Base-by-base conservation (phyloP, 2,329 filamentous ascomycete genomes). In the Rhinocladiella mackenziei region DNA sequence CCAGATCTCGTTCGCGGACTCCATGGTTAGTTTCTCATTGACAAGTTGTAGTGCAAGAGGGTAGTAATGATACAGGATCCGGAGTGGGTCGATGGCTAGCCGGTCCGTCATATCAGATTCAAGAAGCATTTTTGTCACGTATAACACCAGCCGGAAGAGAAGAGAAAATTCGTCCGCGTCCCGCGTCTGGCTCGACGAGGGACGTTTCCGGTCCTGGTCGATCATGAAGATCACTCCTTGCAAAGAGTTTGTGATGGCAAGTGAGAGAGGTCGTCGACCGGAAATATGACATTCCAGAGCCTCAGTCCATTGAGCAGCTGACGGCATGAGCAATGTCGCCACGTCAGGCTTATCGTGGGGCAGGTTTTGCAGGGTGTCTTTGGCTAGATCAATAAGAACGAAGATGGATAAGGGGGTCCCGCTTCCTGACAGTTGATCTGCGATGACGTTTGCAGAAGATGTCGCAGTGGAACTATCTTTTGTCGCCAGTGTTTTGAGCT, bases 81-180 rank as follows among this genome's bases (percentile, higher is more conserved):
- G 60, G 17, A 45, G n/a, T 19, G 48, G 56, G 37, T 62, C 51
- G 30, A 63, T 60, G 31, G 62, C 35, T 28, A 62, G 54, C 5
- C 38, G 23, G 56, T 60, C 54, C 9, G 65, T 51, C 2, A 68
- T 39, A 14, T 68, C 61, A 2, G 63, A 63, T 1, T 62, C 62
- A 13, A 67, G 65, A 22, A 89, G 60, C 0, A 92, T 61, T 36
- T 74, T 74, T 4, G 73, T 70, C 0, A 80, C 76, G 61, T 89
- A 95, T 36, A 83, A 72, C 1, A 83, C 80, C 69, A 94, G 85
- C 43, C 91, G 76, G 10, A 86, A 77, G 1, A 87, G 80, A 41
- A 85, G 71, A 2, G 87, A 87, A 22, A 81, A 78, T 0, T 85
- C 85, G 52, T 78, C 76, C 3, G 75, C 69, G 60, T 95, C 89